These are phyloP conservation scores for Aaosphaeria arxii DNA, from an alignment of 2,329 filamentous ascomycete species.

Conservation along the genomic window DNA sequence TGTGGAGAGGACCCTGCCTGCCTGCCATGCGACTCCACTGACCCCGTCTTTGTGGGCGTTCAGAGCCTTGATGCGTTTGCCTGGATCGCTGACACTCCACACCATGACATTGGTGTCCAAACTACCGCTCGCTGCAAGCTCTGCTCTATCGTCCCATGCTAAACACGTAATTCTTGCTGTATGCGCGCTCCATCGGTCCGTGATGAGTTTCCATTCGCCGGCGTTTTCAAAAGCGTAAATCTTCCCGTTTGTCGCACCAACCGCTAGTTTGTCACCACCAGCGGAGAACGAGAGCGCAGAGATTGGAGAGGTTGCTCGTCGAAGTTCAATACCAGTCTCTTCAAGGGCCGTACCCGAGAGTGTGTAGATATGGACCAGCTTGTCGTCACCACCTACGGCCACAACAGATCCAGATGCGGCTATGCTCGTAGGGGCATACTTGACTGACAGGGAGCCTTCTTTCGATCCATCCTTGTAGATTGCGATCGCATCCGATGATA, in stretches of 20 bases:
- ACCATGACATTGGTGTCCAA: constrained; percentile 91
- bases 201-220: constrained; percentile 66
- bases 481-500: constrained; percentile 55
- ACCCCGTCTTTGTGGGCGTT: constrained; percentile 98
- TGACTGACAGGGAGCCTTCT: constrained; percentile 58
- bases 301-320: constrained; percentile 67
- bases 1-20: constrained; percentile 66
- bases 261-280: constrained; percentile 73
- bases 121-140: constrained; percentile 77
- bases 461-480: constrained; percentile 59
- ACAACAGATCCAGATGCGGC: constrained; percentile 66
- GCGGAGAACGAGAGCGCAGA: constrained; percentile 81
- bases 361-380: constrained; percentile 72
- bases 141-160: constrained; percentile 73
- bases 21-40: constrained; percentile 76
- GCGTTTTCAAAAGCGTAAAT: constrained; percentile 74
- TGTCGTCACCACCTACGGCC: constrained; percentile 74
- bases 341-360: constrained; percentile 58
- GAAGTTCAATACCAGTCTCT: constrained; percentile 53
- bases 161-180: constrained; percentile 66
- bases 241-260: constrained; percentile 80
- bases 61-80: constrained; percentile 75
- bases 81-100: constrained; percentile 83
- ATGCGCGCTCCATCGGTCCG: constrained; percentile 74
- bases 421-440: constrained; percentile 67